Evolutionary conservation across 202 grass and related monocot species (phyloP).

Genomic region (Brachypodium distachyon): DNA sequence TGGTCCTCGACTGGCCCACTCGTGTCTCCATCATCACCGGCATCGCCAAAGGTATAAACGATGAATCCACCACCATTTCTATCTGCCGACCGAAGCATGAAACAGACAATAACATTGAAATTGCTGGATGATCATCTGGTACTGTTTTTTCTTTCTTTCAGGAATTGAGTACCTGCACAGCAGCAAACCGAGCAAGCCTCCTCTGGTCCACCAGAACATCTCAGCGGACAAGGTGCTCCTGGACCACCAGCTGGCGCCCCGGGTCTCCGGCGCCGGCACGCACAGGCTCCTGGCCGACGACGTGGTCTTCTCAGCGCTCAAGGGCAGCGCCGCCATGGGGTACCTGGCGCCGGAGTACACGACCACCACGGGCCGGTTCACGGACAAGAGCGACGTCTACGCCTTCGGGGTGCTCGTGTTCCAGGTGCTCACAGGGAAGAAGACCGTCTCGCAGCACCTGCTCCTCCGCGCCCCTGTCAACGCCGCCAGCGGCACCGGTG

Average conservation of each 20-base stretch:
- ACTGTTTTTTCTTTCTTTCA: not conserved
- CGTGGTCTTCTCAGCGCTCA: conserved; percentile 71
- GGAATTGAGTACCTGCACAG: conserved; percentile 76
- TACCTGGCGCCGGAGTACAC: conserved; percentile 76
- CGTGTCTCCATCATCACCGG: conserved; percentile 71
- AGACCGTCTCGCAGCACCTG: conserved; percentile 39
- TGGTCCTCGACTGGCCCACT: conserved; percentile 50
- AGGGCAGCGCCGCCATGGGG: conserved; percentile 73
- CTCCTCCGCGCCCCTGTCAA: not conserved
- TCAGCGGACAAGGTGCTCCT: conserved; percentile 63
- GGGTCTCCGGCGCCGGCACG: conserved; percentile 41
- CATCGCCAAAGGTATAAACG: conserved; percentile 54
- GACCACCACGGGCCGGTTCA: conserved; percentile 60
- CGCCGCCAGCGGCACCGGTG: too few species aligned
- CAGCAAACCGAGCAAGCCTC: conserved; percentile 40
- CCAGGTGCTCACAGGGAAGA: conserved; percentile 53
- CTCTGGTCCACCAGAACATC: conserved; percentile 71
- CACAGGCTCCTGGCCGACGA: conserved; percentile 75
- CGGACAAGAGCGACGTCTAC: conserved; percentile 76
- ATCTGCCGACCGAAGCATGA: not conserved
- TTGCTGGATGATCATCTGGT: not conserved
- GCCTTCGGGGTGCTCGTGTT: conserved; percentile 67
- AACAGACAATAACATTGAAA: not conserved
- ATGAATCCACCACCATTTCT: not conserved
- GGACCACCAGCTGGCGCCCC: conserved; percentile 39